These are phyloP conservation scores for Rhododendron kiyosumense DNA, from an alignment of 148 eudicot species.

Conservation along the genomic window DNA sequence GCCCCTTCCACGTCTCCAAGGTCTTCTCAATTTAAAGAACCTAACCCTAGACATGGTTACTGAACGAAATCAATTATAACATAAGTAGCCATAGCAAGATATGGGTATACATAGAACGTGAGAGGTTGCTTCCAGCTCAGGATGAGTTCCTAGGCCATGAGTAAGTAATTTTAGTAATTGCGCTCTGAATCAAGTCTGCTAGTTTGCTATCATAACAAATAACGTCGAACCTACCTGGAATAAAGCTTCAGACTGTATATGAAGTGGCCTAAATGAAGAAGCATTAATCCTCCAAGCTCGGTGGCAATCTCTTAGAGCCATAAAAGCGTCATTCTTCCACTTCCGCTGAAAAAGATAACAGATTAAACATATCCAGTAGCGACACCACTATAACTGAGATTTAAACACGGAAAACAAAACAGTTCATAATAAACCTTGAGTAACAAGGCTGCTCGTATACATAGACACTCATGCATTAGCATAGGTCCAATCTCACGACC, in stretches of 20 bases:
- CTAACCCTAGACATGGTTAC: neutral
- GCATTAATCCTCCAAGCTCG: slow-evolving; percentile 68
- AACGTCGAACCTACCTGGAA: slow-evolving; percentile 40
- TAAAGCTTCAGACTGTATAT: slow-evolving; percentile 68
- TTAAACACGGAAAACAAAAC: neutral
- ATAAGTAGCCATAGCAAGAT: neutral
- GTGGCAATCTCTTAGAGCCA: slow-evolving; percentile 82
- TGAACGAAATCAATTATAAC: neutral
- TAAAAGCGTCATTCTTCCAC: slow-evolving; percentile 90
- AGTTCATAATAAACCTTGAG: slow-evolving; percentile 56
- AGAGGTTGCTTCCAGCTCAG: neutral
- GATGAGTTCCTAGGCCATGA: slow-evolving; percentile 4
- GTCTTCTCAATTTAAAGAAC: neutral
- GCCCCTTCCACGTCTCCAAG: neutral
- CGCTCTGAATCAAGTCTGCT: neutral
- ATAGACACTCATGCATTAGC: slow-evolving; percentile 77
- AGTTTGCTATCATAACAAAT: neutral
- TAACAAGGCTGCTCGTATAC: slow-evolving; percentile 82
- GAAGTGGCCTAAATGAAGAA: slow-evolving; percentile 63
- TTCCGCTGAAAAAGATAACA: slow-evolving; percentile 46
- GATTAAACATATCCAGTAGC: slow-evolving; percentile 1
- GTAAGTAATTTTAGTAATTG: neutral
- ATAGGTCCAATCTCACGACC: slow-evolving; percentile 48
- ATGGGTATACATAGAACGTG: neutral
- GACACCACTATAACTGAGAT: slow-evolving; percentile 7